Percentiles rank a stretch among this genome's conserved stretches.
Conservation (phyloP, 139 green algal genomes). For the Asterochloris erici region DNA sequence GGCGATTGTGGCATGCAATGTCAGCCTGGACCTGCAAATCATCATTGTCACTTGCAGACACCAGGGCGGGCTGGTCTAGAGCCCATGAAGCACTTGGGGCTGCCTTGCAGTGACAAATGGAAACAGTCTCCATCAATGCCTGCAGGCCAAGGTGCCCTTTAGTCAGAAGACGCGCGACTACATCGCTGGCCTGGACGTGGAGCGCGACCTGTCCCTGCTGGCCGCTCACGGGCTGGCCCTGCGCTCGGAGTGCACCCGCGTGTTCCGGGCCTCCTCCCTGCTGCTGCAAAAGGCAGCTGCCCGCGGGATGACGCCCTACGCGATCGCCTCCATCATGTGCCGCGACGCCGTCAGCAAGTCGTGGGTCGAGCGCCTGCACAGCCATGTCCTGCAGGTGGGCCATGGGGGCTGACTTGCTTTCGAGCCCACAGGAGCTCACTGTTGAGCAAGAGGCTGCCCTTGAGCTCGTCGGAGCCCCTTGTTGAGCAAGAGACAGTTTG, state of each 20-base stretch:
- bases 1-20: no score
- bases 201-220: conserved; percentile 43
- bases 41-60: no score
- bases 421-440: no score
- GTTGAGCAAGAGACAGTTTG: no score
- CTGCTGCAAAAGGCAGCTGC: conserved; percentile 46
- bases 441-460: no score
- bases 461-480: no score
- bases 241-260: conserved; percentile 47
- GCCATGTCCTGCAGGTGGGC: conserved; percentile 16
- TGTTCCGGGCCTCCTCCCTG: conserved; percentile 40
- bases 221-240: conserved; percentile 39
- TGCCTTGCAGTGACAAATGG: neutral
- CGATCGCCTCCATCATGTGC: conserved; percentile 55
- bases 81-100: neutral
- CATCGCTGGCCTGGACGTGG: conserved; percentile 46
- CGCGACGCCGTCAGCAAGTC: conserved; percentile 33
- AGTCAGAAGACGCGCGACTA: conserved; percentile 33
- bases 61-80: neutral
- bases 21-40: no score
- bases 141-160: conserved; percentile 47
- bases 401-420: no score
- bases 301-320: conserved; percentile 35
- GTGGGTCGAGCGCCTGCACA: conserved; percentile 48
- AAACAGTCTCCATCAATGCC: no score